Percentiles rank a stretch among this genome's conserved stretches.
These are phyloP conservation scores for Mortierella sp. DNA, from an alignment of 371 early-diverging fungal species.

Conservation along the genomic window DNA sequence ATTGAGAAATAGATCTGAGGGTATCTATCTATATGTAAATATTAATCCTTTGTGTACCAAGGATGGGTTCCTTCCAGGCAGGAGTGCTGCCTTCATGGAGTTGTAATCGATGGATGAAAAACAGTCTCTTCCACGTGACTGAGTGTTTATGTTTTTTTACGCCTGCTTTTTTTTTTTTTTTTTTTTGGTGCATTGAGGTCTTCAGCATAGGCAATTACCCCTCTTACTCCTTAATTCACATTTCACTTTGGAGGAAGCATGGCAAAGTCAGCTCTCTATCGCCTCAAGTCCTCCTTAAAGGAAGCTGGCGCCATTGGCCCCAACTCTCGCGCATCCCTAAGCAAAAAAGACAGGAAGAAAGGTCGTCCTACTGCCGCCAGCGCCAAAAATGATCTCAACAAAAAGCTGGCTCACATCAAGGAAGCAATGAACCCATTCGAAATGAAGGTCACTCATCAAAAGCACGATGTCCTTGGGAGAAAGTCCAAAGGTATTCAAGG, in stretches of 20 bases:
- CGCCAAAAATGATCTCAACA: constrained; percentile 63
- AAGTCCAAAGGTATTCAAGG: constrained; percentile 88
- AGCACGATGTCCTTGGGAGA: constrained; percentile 91
- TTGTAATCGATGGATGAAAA: neutral
- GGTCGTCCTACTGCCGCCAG: constrained; percentile 68
- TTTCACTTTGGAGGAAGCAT: constrained; percentile 20
- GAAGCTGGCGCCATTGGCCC: constrained; percentile 86
- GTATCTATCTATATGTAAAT: too few species aligned
- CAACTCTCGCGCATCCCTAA: constrained; percentile 67
- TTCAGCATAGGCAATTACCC: constrained; percentile 1
- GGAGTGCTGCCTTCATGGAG: neutral
- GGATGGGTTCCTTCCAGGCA: neutral
- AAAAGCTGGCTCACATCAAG: constrained; percentile 67
- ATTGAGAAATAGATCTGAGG: too few species aligned
- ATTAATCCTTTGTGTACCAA: too few species aligned
- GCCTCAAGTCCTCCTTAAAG: constrained; percentile 80
- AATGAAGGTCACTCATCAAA: constrained; percentile 77
- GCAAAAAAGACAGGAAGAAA: constrained; percentile 74
- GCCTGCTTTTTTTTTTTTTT: constrained; percentile 29
- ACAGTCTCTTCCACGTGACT: constrained; percentile 19
- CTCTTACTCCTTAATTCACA: constrained; percentile 6
- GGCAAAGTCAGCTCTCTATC: constrained; percentile 78
- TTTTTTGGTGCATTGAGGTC: constrained; percentile 1
- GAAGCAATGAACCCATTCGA: constrained; percentile 91
- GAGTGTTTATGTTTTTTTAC: constrained; percentile 19